A percentile compares a stretch with the other conserved stretches of the same genome.
These are phyloP conservation scores for Hypholoma sublateritium DNA, from an alignment of 768 basidiomycete genomes.

Conservation along the genomic window DNA sequence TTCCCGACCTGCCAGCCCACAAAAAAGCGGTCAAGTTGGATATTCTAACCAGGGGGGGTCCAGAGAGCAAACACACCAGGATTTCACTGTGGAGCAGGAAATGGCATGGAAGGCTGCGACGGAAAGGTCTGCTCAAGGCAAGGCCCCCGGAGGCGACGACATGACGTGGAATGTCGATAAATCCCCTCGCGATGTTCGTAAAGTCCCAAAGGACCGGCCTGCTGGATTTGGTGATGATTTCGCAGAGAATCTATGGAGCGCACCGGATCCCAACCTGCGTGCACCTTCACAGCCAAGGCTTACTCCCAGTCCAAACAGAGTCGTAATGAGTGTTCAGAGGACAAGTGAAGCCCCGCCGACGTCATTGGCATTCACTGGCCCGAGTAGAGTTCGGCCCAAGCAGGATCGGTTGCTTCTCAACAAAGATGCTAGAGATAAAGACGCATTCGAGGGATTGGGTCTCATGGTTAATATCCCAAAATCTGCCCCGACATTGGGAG, in stretches of 20 bases:
- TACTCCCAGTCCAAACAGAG: conserved; percentile 16
- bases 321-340: conserved; percentile 17
- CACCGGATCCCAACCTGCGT: conserved; percentile 39
- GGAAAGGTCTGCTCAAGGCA: conserved; percentile 14
- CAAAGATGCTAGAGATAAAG: conserved; percentile 42
- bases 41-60: conserved; percentile 12
- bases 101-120: conserved; percentile 42
- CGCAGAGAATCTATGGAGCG: conserved; percentile 52
- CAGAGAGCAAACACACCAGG: conserved; percentile 35
- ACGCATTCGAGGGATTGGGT: conserved; percentile 81
- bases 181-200: conserved; percentile 15
- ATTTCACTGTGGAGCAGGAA: conserved; percentile 42
- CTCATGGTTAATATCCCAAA: conserved; percentile 41
- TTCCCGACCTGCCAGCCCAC: conserved; percentile 34
- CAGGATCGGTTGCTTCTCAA: conserved; percentile 20
- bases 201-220: conserved; percentile 18
- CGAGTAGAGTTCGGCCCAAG: conserved; percentile 21
- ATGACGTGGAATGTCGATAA: conserved; percentile 42
- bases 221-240: conserved; percentile 72
- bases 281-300: conserved; percentile 19
- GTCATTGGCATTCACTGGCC: conserved; percentile 29
- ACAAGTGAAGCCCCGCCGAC: conserved; percentile 19
- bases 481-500: conserved; percentile 68
- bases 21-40: conserved; percentile 20
- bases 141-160: conserved; percentile 16